Conservation (phyloP, 2,329 filamentous ascomycete genomes). For the Aspergillus hortae region DNA sequence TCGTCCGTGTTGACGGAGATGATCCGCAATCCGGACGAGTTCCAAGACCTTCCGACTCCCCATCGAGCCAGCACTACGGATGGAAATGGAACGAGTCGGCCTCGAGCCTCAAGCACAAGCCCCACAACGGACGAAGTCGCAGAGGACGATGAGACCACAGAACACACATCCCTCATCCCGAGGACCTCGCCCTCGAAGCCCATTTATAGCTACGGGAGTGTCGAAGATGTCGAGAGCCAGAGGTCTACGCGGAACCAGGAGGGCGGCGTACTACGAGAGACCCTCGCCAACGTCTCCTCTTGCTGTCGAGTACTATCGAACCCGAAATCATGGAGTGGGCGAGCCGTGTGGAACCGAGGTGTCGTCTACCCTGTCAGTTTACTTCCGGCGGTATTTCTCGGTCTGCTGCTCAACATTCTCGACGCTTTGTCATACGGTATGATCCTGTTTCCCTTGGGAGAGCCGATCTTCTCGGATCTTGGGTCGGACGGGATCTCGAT, state of each 20-base stretch:
- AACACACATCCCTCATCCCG: constrained; percentile 35
- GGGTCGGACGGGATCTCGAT: constrained; percentile 95
- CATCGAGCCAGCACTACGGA: constrained; percentile 1
- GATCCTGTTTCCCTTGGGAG: constrained; percentile 91
- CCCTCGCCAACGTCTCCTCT: constrained; percentile 17
- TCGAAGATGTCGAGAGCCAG: constrained; percentile 32
- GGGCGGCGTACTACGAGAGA: constrained; percentile 11
- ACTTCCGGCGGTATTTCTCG: constrained; percentile 82
- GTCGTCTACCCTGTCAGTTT: constrained; percentile 67
- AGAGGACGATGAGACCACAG: constrained; percentile 25
- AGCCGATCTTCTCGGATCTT: constrained; percentile 77
- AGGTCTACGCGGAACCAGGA: constrained; percentile 8
- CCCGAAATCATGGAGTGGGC: constrained; percentile 69
- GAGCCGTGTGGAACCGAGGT: constrained; percentile 60
- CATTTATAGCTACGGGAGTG: constrained; percentile 27
- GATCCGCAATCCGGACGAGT: constrained; percentile 41
- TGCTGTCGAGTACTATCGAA: constrained; percentile 44
- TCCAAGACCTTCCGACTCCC: constrained; percentile 16
- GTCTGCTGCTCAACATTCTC: constrained; percentile 83
- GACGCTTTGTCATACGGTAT: constrained; percentile 95
- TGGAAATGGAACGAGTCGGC: constrained; percentile 15
- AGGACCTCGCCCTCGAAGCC: constrained; percentile 26
- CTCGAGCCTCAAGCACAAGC: constrained; percentile 6
- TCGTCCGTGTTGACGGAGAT: constrained; percentile 51
- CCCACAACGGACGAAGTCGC: background rate